These are phyloP conservation scores for Terfezia claveryi DNA, from an alignment of 495 filamentous ascomycete genomes.

Conservation along the genomic window DNA sequence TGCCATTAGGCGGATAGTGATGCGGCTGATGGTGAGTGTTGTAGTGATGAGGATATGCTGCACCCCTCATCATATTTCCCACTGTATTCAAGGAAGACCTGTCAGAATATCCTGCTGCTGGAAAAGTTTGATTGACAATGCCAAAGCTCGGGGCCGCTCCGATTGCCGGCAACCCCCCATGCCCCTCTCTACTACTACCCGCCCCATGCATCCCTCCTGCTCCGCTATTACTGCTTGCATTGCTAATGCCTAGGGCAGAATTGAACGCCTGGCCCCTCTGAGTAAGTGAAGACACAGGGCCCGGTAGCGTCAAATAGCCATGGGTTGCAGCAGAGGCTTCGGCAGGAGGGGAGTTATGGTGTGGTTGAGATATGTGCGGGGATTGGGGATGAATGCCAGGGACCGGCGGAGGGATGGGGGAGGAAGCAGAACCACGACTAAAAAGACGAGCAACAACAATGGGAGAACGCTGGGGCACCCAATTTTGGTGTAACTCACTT, in stretches of 20 bases:
- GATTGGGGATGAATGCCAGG: conserved; percentile 8
- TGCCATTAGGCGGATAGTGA: conserved; percentile 11
- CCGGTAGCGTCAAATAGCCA: conserved; percentile 4
- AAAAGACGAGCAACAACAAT: conserved; percentile 10
- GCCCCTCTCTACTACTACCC: not conserved
- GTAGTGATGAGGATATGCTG: conserved; percentile 10
- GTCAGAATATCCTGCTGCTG: conserved; percentile 16
- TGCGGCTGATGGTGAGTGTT: conserved; percentile 10
- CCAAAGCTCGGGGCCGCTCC: conserved; percentile 3
- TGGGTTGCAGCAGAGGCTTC: conserved; percentile 10
- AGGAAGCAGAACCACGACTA: conserved; percentile 9
- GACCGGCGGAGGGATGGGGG: conserved; percentile 10
- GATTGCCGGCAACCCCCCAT: not conserved
- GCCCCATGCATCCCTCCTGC: conserved; percentile 1
- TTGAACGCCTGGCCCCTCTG: conserved; percentile 13
- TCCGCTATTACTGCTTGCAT: conserved; percentile 2
- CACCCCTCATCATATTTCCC: conserved; percentile 19
- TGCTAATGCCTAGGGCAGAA: conserved; percentile 4
- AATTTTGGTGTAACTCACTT: conserved; percentile 19
- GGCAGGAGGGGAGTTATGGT: conserved; percentile 12
- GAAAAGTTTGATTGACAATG: conserved; percentile 5
- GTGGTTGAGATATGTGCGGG: conserved; percentile 8
- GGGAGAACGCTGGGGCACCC: conserved; percentile 16
- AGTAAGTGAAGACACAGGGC: conserved; percentile 12
- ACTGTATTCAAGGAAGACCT: conserved; percentile 11